These are phyloP conservation scores for Marasmius sp. DNA, from an alignment of 1,284 basidiomycete species.

Conservation along the genomic window DNA sequence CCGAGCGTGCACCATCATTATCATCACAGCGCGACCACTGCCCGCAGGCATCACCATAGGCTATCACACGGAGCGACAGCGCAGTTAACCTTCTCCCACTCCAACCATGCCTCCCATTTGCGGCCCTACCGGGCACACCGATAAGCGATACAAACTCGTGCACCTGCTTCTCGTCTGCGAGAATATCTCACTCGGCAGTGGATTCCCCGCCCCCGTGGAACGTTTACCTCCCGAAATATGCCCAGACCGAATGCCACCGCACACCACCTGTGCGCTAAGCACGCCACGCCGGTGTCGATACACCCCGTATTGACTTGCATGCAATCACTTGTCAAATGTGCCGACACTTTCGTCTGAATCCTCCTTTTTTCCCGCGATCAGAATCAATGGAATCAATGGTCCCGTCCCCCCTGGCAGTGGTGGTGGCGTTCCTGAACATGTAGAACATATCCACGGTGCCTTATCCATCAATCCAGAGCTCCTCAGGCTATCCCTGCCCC, in stretches of 20 bases:
- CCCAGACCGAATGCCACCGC: not conserved
- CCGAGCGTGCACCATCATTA: not conserved
- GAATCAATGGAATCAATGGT: not conserved
- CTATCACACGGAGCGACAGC: not conserved
- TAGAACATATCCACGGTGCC: not conserved
- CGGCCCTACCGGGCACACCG: not conserved
- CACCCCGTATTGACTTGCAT: not conserved
- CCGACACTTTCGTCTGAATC: not conserved
- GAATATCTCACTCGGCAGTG: not conserved
- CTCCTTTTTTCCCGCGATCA: not conserved
- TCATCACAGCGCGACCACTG: not conserved
- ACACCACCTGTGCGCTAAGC: not conserved
- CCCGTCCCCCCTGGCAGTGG: not conserved
- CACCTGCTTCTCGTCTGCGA: not conserved
- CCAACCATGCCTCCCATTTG: not conserved
- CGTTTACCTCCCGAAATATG: not conserved
- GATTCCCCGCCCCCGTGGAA: not conserved
- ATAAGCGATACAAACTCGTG: not conserved
- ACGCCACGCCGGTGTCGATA: not conserved
- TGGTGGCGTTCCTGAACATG: not conserved
- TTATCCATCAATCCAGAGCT: not conserved
- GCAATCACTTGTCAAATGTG: not conserved
- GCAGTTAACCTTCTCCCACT: not conserved
- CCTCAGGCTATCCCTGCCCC: not conserved
- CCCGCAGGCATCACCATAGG: not conserved